Base-by-base conservation (phyloP, 768 basidiomycete genomes). In the Xanthoconium stramineum region DNA sequence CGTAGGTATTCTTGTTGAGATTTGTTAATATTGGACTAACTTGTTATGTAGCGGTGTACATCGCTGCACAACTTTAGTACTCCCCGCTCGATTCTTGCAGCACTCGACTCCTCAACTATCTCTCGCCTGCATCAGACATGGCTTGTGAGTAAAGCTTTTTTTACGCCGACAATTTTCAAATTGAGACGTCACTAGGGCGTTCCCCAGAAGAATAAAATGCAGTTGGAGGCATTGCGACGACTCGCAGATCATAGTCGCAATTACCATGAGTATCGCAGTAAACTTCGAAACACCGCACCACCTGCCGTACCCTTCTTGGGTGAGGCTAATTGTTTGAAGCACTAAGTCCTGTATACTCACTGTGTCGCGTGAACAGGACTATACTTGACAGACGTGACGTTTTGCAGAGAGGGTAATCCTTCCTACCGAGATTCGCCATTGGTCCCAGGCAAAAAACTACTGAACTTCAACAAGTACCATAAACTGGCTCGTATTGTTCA, bases 381-480 rank as follows among this genome's bases (percentile, higher is more conserved):
- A 36, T 94, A 94, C 70, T 75, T 95, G 59, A 94, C 94, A 11
- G 94, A 95, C 71, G 80, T 97, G 56, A 98, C 94, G 7, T 98
- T 98, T 73, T 96, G 93, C 68, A 84, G 90, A 39, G 96, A 98
- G 66, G 96, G 96, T 19, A 98, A 98, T 69, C 88, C 91, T 15
- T 88, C 90, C 14, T 78, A 88, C 63, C 82, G 96, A 61, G 81
- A 85, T 15, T 91, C 94, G 6, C 90, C 94, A 0, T 71, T 83
- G 54, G 85, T 85, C 52, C 78, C 88, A 1, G 81, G 81, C 56
- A 86, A 91, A 72, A 89, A 85, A 63, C 74, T 99, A 38, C 80
- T 98, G 69, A 99, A 99, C 73, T 94, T 97, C 67, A 96, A 95
- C 72, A 96, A 97, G 72, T 98, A 97, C 65, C 89, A 90, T 66